phyloP scores from a whole-genome alignment of 352 stramenopile genomes.

The Vaucheria bursata region DNA sequence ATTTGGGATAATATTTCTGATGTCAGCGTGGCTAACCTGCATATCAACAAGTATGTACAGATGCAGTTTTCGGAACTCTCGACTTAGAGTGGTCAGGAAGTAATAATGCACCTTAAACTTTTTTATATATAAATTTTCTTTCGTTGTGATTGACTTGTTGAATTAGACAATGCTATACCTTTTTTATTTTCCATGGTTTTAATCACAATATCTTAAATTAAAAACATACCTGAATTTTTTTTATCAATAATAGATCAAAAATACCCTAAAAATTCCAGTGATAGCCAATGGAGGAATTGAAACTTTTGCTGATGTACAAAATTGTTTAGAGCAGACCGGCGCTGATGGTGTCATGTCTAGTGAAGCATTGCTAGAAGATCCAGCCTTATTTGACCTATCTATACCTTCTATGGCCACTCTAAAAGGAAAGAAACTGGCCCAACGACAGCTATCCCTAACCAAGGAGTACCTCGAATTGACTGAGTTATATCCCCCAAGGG shows the following conservation, averaged over 20 bases:
- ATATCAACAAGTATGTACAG: too few species aligned
- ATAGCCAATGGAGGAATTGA: constrained; percentile 79
- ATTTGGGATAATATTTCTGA: too few species aligned
- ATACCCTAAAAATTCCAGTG: constrained; percentile 70
- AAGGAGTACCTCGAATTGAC: constrained; percentile 46
- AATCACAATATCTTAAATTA: constrained; percentile 72
- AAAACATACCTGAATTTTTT: constrained; percentile 66
- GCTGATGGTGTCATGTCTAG: constrained; percentile 79
- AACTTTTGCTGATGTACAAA: constrained; percentile 59
- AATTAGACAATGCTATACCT: too few species aligned
- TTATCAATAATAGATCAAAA: constrained; percentile 76
- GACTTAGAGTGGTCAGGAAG: too few species aligned
- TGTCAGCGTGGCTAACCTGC: too few species aligned
- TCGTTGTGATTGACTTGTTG: too few species aligned
- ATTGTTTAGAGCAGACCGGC: constrained; percentile 62
- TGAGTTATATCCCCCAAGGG: constrained; percentile 14
- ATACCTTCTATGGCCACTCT: constrained; percentile 20
- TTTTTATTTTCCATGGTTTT: too few species aligned
- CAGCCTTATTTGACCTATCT: constrained; percentile 61
- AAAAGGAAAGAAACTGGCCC: constrained; percentile 17
- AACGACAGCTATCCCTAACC: constrained; percentile 37
- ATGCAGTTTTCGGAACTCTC: too few species aligned
- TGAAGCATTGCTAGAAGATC: constrained; percentile 73
- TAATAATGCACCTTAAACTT: too few species aligned
- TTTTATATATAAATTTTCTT: too few species aligned